A percentile compares a stretch with the other conserved stretches of the same genome.
phyloP scores from a whole-genome alignment of 2,329 filamentous ascomycete genomes.

The Juglanconis sp. region DNA sequence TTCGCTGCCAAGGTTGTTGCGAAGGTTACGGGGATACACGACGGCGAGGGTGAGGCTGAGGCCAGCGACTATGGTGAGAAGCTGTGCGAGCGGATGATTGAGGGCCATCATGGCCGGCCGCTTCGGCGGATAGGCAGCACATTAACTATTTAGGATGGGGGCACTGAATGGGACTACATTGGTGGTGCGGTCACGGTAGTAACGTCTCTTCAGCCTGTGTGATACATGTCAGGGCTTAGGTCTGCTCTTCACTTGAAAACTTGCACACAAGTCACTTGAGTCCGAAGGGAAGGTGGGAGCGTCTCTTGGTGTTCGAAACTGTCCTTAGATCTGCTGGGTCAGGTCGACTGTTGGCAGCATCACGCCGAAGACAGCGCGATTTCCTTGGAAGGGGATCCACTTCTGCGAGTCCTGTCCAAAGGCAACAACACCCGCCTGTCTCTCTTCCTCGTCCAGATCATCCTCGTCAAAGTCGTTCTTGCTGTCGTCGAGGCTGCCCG shows the following conservation, averaged over 20 bases:
- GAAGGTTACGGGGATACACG: slow-evolving; percentile 35
- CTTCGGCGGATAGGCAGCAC: neutral
- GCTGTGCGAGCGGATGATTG: neutral
- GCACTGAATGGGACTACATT: neutral
- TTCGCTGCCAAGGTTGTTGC: slow-evolving; percentile 39
- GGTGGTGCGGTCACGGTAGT: neutral
- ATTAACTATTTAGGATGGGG: neutral
- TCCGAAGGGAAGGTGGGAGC: too few species aligned
- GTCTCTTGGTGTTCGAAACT: too few species aligned
- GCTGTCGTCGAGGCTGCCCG: slow-evolving; percentile 3
- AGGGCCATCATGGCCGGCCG: neutral
- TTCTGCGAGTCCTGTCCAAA: neutral
- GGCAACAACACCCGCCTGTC: neutral
- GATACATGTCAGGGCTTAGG: too few species aligned
- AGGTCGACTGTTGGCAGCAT: neutral
- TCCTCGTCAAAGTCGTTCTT: slow-evolving; percentile 3
- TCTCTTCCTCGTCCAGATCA: slow-evolving; percentile 2
- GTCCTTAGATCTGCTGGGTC: neutral
- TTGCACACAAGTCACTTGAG: too few species aligned
- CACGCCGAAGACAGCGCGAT: neutral
- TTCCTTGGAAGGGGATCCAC: neutral
- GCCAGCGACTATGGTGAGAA: neutral
- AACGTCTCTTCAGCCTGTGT: too few species aligned
- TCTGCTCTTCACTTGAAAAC: too few species aligned
- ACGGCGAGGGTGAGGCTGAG: slow-evolving; percentile 12